Evolutionary conservation across 1,139 yeast genomes (phyloP).

Genomic region (Nakaseomyces sp.): DNA sequence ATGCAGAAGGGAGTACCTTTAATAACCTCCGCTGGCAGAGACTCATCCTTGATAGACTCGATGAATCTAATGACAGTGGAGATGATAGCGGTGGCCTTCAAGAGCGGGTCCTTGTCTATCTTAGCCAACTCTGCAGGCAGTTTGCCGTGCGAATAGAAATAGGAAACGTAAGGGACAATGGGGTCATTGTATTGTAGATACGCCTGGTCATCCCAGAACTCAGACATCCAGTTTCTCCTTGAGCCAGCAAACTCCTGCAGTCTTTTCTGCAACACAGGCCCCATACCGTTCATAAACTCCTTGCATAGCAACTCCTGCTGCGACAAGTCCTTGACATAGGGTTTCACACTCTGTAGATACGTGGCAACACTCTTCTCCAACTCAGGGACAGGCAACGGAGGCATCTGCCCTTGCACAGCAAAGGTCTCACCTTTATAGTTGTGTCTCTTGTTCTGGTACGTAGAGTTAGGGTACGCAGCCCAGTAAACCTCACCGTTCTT

Average conservation of each 20-base stretch:
- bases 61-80: conserved; percentile 48
- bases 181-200: conserved; percentile 89
- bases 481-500: conserved; percentile 24
- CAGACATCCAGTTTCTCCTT: conserved; percentile 79
- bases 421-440: conserved; percentile 57
- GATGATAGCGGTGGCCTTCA: conserved; percentile 62
- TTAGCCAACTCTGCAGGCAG: conserved; percentile 38
- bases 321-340: conserved; percentile 49
- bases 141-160: conserved; percentile 80
- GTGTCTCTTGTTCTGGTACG: conserved; percentile 19
- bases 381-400: conserved; percentile 81
- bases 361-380: conserved; percentile 61
- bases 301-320: conserved; percentile 55
- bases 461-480: conserved; percentile 19
- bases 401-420: conserved; percentile 65
- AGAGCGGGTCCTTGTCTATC: conserved; percentile 61
- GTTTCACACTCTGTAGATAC: conserved; percentile 66
- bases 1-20: conserved; percentile 80
- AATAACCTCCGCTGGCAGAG: conserved; percentile 67
- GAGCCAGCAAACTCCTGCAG: conserved; percentile 51
- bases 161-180: conserved; percentile 85
- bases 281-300: conserved; percentile 58
- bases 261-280: conserved; percentile 60
- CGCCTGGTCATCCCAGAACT: conserved; percentile 92
- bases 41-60: conserved; percentile 47